Evolutionary conservation across 2,329 filamentous ascomycete genomes (phyloP).

Genomic region (Uncinocarpus reesii): DNA sequence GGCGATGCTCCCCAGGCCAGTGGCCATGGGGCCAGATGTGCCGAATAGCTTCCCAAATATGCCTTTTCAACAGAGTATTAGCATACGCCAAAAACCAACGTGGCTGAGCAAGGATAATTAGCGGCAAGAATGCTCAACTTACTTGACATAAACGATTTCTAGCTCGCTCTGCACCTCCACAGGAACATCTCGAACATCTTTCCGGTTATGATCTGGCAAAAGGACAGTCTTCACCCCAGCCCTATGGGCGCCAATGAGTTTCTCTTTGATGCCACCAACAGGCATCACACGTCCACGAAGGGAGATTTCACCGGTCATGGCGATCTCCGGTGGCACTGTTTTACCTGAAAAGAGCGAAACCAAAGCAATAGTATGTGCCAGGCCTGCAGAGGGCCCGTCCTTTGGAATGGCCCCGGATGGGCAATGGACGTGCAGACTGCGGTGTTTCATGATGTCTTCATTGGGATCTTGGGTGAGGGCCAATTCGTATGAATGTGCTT

Average conservation of each 20-base stretch:
- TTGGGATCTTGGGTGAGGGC: conserved; percentile 69
- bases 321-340: conserved; percentile 77
- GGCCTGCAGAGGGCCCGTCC: conserved; percentile 71
- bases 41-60: conserved; percentile 90
- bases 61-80: conserved; percentile 40
- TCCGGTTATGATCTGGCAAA: conserved; percentile 76
- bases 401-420: conserved; percentile 92
- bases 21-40: conserved; percentile 83
- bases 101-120: conserved; percentile 13
- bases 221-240: conserved; percentile 92
- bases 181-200: conserved; percentile 84
- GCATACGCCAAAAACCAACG: not conserved
- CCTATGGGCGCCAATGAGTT: conserved; percentile 83
- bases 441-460: conserved; percentile 91
- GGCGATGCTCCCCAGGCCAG: conserved; percentile 65
- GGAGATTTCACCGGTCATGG: conserved; percentile 79
- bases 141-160: conserved; percentile 82
- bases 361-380: conserved; percentile 86
- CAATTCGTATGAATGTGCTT: conserved; percentile 85
- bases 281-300: conserved; percentile 83
- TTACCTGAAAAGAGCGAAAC: conserved; percentile 83
- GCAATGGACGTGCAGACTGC: conserved; percentile 92
- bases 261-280: conserved; percentile 97
- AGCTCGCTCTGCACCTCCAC: conserved; percentile 78
- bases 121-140: conserved; percentile 31